Evolutionary conservation across 1,284 basidiomycete species (phyloP).

Genomic region (Rhodotorula sp.): DNA sequence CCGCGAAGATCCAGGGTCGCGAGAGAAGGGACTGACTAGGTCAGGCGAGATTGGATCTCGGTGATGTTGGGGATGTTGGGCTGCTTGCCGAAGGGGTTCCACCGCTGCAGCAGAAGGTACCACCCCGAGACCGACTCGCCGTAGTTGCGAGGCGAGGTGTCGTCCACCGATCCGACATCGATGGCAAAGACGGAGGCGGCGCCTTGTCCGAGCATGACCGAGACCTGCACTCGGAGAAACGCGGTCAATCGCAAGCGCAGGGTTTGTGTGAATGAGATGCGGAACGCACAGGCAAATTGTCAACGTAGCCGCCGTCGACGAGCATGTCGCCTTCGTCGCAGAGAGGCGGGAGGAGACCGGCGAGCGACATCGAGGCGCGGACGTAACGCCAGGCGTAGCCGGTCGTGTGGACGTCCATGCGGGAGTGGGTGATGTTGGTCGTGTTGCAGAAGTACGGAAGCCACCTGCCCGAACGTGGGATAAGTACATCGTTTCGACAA

Average conservation of each 20-base stretch:
- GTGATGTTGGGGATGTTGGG: slow-evolving; percentile 85
- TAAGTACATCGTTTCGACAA: background rate
- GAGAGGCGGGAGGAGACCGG: slow-evolving; percentile 89
- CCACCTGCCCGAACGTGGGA: slow-evolving; percentile 59
- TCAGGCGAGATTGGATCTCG: slow-evolving; percentile 91
- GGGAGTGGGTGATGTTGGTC: slow-evolving; percentile 95
- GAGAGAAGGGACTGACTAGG: slow-evolving; percentile 67
- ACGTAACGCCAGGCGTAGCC: slow-evolving; percentile 54
- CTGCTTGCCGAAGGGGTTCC: slow-evolving; percentile 54
- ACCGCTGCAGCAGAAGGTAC: slow-evolving; percentile 91
- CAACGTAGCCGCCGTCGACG: slow-evolving; percentile 95
- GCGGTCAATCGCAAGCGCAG: slow-evolving; percentile 11
- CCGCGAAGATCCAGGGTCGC: background rate
- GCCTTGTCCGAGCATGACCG: slow-evolving; percentile 88
- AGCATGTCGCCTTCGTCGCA: slow-evolving; percentile 84
- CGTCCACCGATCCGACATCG: slow-evolving; percentile 93
- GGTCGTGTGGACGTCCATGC: slow-evolving; percentile 90
- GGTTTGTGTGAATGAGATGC: background rate
- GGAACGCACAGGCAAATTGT: slow-evolving; percentile 75
- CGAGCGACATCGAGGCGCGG: slow-evolving; percentile 97
- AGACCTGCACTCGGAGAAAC: slow-evolving; percentile 59
- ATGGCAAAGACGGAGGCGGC: slow-evolving; percentile 90
- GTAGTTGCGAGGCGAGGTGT: slow-evolving; percentile 90
- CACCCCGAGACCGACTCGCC: slow-evolving; percentile 95
- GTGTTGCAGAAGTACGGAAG: slow-evolving; percentile 98